Evolutionary conservation across 768 basidiomycete species (phyloP), one percentile per base, ranked within the genome.

Genomic region (Phlebiopsis flavidoalba): DNA sequence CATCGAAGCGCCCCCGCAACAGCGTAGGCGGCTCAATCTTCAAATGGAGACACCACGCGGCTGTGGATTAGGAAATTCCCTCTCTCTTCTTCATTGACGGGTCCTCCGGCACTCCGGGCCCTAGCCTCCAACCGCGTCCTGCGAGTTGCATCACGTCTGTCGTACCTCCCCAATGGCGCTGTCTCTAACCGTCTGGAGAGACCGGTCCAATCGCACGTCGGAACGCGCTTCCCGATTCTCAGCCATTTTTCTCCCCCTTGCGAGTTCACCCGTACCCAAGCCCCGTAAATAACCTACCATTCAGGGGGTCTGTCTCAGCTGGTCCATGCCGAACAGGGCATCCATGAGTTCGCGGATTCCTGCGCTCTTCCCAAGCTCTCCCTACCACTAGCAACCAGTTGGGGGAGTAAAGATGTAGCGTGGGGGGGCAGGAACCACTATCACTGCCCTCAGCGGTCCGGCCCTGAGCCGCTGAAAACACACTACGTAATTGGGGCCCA

Each of bases 401-500:
- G n/a, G n/a, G n/a, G n/a, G n/a, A n/a, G n/a, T n/a, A n/a, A n/a
- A n/a, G n/a, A n/a, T n/a, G n/a, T n/a, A n/a, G n/a, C n/a, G n/a
- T n/a, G n/a, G n/a, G n/a, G n/a, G n/a, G n/a, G n/a, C n/a, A n/a
- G n/a, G 45, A 12, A 19, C 40, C 11, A 5, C 11, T 49, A 19
- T 53, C 22, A 11, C 51, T 54, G 22, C 31, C 60, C 1, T 24
- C 64, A n/a, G 1, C 7, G 51, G 1, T 60, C 64, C 7, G 71
- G 71, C 11, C 53, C 61, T 19, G 65, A 71, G 47, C 75, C 74
- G 0, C 77, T 89, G n/a, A n/a, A 15, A 79, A 86, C 0, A 73
- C 78, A n/a, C n/a, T 91, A 90, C 69, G 83, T 81, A n/a, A n/a
- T n/a, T n/a, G n/a, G 0, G 91, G 91, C 67, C 91, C 91, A 10